phyloP scores from a whole-genome alignment of 306 rosid species.

The Corylus americana region DNA sequence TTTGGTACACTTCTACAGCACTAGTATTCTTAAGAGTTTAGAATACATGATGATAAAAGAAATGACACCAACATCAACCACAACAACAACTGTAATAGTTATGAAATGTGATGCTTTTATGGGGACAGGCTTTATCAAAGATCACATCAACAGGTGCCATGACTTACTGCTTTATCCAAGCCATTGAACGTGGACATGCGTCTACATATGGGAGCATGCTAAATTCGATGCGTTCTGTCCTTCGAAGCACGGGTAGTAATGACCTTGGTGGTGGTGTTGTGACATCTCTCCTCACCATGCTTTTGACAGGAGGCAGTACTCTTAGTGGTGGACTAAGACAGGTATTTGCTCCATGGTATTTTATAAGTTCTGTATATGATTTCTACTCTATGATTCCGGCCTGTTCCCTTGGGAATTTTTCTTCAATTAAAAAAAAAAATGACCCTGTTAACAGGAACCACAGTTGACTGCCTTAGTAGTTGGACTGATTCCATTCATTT shows the following conservation, averaged over 20 bases:
- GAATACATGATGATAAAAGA: constrained; percentile 1
- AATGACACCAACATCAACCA: background rate
- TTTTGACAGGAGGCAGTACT: constrained; percentile 61
- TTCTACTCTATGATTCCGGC: background rate
- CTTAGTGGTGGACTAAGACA: constrained; percentile 55
- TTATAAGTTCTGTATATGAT: background rate
- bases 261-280: constrained; percentile 50
- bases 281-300: constrained; percentile 65
- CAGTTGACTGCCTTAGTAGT: too few species aligned
- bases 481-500: constrained; percentile 15
- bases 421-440: background rate
- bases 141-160: constrained; percentile 97
- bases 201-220: constrained; percentile 84
- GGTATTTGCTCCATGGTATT: constrained; percentile 32
- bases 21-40: background rate
- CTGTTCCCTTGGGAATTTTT: background rate
- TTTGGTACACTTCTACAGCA: background rate
- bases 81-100: background rate
- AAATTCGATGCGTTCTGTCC: constrained; percentile 72
- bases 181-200: constrained; percentile 82
- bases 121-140: constrained; percentile 84
- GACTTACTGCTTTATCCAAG: constrained; percentile 97
- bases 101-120: constrained; percentile 7
- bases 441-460: background rate
- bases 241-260: constrained; percentile 57